Conservation (phyloP, 306 rosid genomes). For the Senna tora region DNA sequence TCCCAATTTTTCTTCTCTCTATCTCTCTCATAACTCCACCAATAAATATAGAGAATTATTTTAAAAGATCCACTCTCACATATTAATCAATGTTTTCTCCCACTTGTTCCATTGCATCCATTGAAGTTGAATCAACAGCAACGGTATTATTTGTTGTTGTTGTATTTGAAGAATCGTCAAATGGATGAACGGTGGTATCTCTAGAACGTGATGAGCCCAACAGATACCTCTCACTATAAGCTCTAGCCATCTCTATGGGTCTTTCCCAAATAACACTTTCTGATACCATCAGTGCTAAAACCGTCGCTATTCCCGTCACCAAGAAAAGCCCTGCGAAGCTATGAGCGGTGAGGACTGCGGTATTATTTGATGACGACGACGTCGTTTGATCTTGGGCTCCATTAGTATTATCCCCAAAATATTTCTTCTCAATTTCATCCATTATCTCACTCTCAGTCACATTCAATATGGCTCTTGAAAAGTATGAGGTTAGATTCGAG, state of each 20-base stretch:
- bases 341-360: slow-evolving; percentile 14
- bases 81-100: background rate
- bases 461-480: slow-evolving; percentile 44
- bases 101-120: background rate
- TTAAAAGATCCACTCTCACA: too few relatives aligned
- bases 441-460: slow-evolving; percentile 34
- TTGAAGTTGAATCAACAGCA: background rate
- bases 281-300: slow-evolving; percentile 37
- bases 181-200: background rate
- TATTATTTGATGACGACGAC: background rate
- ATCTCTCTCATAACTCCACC: too few relatives aligned
- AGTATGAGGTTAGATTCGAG: slow-evolving; percentile 34
- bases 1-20: too few relatives aligned
- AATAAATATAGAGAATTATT: too few relatives aligned
- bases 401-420: slow-evolving; percentile 33
- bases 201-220: slow-evolving; percentile 2
- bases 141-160: background rate
- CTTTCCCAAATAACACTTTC: slow-evolving; percentile 42
- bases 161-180: background rate
- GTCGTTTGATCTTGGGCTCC: background rate
- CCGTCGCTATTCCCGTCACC: slow-evolving; percentile 9
- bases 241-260: slow-evolving; percentile 37
- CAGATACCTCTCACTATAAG: slow-evolving; percentile 27
- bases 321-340: slow-evolving; percentile 45
- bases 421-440: slow-evolving; percentile 29